phyloP scores from a whole-genome alignment of 495 filamentous ascomycete species.

The Aspergillus leporis region DNA sequence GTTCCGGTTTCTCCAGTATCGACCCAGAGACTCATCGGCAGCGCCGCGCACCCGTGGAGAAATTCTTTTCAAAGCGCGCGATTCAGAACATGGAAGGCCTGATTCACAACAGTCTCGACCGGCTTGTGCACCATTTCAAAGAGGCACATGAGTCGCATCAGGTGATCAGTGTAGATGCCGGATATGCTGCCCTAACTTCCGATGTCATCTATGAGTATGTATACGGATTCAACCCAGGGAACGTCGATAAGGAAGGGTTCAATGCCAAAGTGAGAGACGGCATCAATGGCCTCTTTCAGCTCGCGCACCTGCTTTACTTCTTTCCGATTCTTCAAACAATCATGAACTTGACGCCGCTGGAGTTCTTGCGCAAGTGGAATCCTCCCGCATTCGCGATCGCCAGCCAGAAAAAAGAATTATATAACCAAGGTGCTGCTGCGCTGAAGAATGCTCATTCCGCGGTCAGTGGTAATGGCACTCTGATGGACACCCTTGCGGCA shows the following conservation, averaged over 20 bases:
- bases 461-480: conserved; percentile 6
- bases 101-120: conserved; percentile 21
- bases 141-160: conserved; percentile 13
- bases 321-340: conserved; percentile 21
- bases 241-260: conserved; percentile 28
- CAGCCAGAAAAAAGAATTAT: conserved; percentile 17
- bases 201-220: conserved; percentile 31
- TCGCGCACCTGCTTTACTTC: conserved; percentile 20
- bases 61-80: conserved; percentile 30
- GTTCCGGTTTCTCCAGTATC: conserved; percentile 22
- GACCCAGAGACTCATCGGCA: conserved; percentile 25
- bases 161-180: conserved; percentile 24
- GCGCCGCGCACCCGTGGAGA: conserved; percentile 26
- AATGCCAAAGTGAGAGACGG: conserved; percentile 26
- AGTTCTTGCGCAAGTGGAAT: conserved; percentile 9
- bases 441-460: conserved; percentile 8
- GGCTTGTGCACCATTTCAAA: conserved; percentile 16
- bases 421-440: not conserved
- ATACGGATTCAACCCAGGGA: conserved; percentile 24
- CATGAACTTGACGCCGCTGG: conserved; percentile 16
- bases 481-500: not conserved
- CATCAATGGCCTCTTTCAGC: conserved; percentile 20
- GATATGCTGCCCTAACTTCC: conserved; percentile 25
- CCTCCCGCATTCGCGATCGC: conserved; percentile 17
- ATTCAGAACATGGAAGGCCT: conserved; percentile 10